These are phyloP conservation scores for Oryza punctata DNA, from an alignment of 176 grass and related monocot species.

Conservation along the genomic window DNA sequence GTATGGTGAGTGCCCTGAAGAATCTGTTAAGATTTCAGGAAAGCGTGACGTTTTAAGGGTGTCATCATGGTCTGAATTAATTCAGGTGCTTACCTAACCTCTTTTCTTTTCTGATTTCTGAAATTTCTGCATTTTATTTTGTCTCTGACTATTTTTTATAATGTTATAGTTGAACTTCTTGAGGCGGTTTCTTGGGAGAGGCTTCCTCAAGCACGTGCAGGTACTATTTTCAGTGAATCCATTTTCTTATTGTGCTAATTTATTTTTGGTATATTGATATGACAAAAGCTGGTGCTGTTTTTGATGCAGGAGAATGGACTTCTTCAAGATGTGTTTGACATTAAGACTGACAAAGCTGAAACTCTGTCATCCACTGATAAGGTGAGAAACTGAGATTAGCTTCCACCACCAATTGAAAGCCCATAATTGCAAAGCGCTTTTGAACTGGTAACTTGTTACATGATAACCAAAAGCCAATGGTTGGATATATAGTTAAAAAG, in stretches of 20 bases:
- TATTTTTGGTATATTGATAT: constrained; percentile 6
- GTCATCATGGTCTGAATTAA: constrained; percentile 86
- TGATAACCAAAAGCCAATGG: neutral
- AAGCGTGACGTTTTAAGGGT: constrained; percentile 71
- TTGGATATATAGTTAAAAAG: neutral
- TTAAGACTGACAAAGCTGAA: constrained; percentile 63
- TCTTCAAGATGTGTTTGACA: constrained; percentile 86
- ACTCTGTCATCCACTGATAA: constrained; percentile 65
- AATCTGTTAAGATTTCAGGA: constrained; percentile 72
- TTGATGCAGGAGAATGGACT: constrained; percentile 73
- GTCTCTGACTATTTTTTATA: constrained; percentile 41
- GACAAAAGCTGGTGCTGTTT: constrained; percentile 17
- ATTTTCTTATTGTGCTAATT: constrained; percentile 11
- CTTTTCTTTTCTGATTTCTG: neutral
- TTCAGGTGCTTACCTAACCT: constrained; percentile 54
- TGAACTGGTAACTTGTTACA: neutral
- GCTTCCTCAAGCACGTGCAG: constrained; percentile 95
- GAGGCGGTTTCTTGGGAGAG: constrained; percentile 73
- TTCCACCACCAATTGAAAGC: neutral
- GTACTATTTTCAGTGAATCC: constrained; percentile 9
- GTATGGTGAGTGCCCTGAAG: constrained; percentile 70
- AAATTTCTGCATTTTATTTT: constrained; percentile 1
- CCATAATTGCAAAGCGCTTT: neutral
- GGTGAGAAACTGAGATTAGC: constrained; percentile 34
- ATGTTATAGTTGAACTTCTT: constrained; percentile 83